Base-by-base conservation (phyloP, 805 yeast species). In the Grigorovia transvaalensis region DNA sequence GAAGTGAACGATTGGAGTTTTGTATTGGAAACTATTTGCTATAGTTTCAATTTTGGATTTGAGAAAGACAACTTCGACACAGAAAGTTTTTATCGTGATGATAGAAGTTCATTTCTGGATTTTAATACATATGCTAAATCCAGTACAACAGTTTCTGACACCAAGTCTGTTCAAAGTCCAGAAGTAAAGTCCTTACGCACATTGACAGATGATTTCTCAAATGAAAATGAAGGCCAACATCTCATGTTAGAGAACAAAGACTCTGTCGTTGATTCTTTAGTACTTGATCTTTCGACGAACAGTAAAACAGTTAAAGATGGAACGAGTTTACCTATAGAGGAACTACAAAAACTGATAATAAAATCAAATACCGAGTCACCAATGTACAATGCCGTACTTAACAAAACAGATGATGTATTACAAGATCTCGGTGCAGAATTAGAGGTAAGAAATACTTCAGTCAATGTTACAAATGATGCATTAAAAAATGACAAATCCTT, bases 1-100 rank as follows among this genome's bases (percentile, higher is more conserved):
- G 72, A 68, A 52, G 57, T 67, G 1, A 57, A 59, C 38, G 47
- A 59, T 3, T 67, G 68, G 67, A 51, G 48, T 15, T 55, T 56
- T 20, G 33, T 66, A 9, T 48, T 68, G 33, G 72, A 68, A 49
- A 56, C 63, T 1, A 27, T 67, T 9, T 62, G 68, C 46, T 64
- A 59, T 47, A 60, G 63, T 42, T 66, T 61, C 45, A 58, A 61
- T 38, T 38, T 68, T 4, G 54, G 55, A 6, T 67, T 65, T 56
- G 71, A 62, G 1, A 68, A 67, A 20, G 68, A 65, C 29, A 40
- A 41, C 17, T 42, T 18, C 3, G 20, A 42, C 13, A 42, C 27
- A 8, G 44, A 23, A 13, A 42, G 44, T 23, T 9, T 42, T 9
- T 18, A 17, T 11, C 17, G 9, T 9, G 44, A 19, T 23, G 27